Conservation (phyloP, 2,329 filamentous ascomycete species). For the Penicillium sclerotigenum region DNA sequence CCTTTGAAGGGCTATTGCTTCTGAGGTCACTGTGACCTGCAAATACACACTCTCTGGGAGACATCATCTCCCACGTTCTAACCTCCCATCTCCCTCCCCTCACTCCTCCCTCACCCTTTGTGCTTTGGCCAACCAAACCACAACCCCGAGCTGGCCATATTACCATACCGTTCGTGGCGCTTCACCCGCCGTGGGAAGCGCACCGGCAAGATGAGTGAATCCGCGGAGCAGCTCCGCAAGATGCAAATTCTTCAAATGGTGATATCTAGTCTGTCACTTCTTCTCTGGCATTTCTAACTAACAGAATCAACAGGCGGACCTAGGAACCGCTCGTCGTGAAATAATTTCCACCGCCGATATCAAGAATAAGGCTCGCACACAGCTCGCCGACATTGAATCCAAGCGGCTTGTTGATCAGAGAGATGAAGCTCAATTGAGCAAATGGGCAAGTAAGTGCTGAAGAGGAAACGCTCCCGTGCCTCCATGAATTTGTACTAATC, state of each 20-base stretch:
- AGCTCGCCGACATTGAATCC: neutral
- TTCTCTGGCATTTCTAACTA: neutral
- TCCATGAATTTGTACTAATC: neutral
- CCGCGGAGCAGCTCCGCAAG: neutral
- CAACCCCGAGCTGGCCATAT: neutral
- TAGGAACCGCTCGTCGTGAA: conserved; percentile 2
- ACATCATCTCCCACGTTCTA: neutral
- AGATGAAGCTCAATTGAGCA: neutral
- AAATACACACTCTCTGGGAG: neutral
- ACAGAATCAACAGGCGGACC: neutral
- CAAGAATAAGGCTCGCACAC: neutral
- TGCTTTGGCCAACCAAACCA: neutral
- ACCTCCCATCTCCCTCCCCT: neutral
- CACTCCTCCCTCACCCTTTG: too few relatives aligned
- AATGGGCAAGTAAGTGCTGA: neutral
- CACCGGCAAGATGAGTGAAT: neutral
- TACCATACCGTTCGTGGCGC: neutral
- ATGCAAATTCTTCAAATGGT: neutral
- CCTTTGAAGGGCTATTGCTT: neutral
- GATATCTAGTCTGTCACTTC: neutral
- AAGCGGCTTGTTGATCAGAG: neutral
- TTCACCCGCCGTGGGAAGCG: neutral
- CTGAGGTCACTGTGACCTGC: neutral
- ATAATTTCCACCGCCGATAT: neutral
- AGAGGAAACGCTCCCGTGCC: rapidly evolving